These are phyloP conservation scores for Talaromyces albobiverticillius DNA, from an alignment of 2,329 filamentous ascomycete genomes.

Conservation along the genomic window DNA sequence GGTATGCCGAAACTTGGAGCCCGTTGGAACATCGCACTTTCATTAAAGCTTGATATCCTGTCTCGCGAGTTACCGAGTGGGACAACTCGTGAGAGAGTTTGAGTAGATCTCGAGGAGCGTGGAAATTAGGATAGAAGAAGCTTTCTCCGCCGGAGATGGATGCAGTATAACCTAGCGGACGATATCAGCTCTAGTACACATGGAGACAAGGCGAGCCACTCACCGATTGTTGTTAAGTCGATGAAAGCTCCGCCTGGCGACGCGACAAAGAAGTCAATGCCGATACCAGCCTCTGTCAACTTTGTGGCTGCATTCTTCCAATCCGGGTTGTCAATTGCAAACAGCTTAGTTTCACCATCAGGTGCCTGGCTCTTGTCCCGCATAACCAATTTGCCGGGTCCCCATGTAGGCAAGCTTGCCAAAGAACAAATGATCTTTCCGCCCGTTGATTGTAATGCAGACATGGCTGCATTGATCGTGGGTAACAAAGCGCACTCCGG, in stretches of 20 bases:
- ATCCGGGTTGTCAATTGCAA: constrained; percentile 81
- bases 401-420: constrained; percentile 85
- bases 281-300: constrained; percentile 82
- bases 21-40: constrained; percentile 98
- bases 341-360: constrained; percentile 87
- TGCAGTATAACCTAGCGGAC: constrained; percentile 67
- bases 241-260: constrained; percentile 87
- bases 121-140: constrained; percentile 96
- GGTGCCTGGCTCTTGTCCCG: constrained; percentile 84
- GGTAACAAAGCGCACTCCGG: constrained; percentile 86
- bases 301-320: constrained; percentile 86
- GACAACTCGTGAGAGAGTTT: constrained; percentile 82
- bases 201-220: constrained; percentile 25
- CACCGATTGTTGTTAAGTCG: constrained; percentile 86
- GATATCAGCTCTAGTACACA: background rate
- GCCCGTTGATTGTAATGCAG: constrained; percentile 80
- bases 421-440: constrained; percentile 90
- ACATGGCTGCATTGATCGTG: constrained; percentile 75
- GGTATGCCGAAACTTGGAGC: constrained; percentile 87
- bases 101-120: constrained; percentile 77
- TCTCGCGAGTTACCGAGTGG: constrained; percentile 83
- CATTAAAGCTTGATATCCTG: constrained; percentile 93
- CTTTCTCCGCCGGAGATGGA: constrained; percentile 90
- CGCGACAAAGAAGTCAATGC: constrained; percentile 91
- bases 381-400: constrained; percentile 78